Base-by-base conservation (phyloP, 2,329 filamentous ascomycete genomes). In the Metarhizium humberi region DNA sequence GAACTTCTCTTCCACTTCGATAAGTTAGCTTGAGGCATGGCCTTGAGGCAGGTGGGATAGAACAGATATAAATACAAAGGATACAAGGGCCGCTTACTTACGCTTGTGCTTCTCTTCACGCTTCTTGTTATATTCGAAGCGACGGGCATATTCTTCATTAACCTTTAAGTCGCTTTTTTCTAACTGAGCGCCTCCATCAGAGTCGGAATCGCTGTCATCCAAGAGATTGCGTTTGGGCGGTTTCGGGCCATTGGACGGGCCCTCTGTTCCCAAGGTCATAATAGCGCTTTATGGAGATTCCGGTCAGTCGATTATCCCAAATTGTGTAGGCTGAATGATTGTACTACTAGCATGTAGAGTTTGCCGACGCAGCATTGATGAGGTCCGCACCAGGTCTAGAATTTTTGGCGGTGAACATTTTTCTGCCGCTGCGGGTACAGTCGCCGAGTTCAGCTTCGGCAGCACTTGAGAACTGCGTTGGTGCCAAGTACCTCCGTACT, bases 111-210 rank as follows among this genome's bases (percentile, higher is more conserved):
- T 75, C 69, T 99, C 94, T 67, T 95, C 92, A 56, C 92, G 83
- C 75, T 96, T 96, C 76, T 97, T 96, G 75, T 99, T 99, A 74
- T 97, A 81, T 71, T 99, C 94, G 64, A 96, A 97, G 45, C 90
- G 81, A 62, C 82, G 84, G 47, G 94, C 94, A 70, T 86, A 99
- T 53, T 95, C 90, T 68, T 91, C 78, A 71, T 99, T 97, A 71
- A 99, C 86, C 68, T 88, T 91, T 69, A 97, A 80, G 55, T 75
- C 75, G 46, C 70, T 68, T 56, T 69, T 68, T 46, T 69, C 70
- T 55, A 78, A 63, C 13, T 64, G 61, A 20, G 67, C 68, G 51
- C 70, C 71, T 63, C 74, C 74, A 59, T 78, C 75, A 16, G 75
- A 76, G 55, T 78, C 76, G 16, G 74, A 76, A 55, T 78, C 76